Evolutionary conservation across 768 basidiomycete genomes (phyloP), one percentile per base, ranked within the genome.

Genomic region (Russula sp.): DNA sequence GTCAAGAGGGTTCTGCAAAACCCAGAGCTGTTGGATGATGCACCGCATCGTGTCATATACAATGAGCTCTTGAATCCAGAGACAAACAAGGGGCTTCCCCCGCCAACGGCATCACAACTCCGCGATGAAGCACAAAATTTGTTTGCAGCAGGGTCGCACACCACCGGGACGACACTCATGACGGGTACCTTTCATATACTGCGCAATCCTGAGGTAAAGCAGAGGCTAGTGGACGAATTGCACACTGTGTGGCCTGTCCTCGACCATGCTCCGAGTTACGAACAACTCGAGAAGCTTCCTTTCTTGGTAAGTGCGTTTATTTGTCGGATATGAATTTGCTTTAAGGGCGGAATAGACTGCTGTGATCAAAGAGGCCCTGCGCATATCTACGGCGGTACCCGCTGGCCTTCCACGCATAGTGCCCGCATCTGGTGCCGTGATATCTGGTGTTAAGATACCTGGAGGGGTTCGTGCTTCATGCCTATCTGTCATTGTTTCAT

Each of bases 251-350:
- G 64, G 64, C 64, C 61, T 24, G 30, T 24, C 24, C 60, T 62
- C 26, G 40, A 56, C 22, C 28, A 57, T 14, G 40, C 55, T 20
- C 64, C 61, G 32, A 22, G 10, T 22, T 65, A 62, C 22, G 55
- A 65, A 57, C 59, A 52, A 0, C 54, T 65, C 11, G 64, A 65
- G 28, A 62, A 32, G 28, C 64, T 65, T 30, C 64, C 64, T 11
- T 63, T 44, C 34, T 26, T 65, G 26, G 64, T 40, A 50, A 62
- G 64, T 65, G 3, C 2, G 2, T 38, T 18, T 14, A 46, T 24
- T 20, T 36, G 4, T 36, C 8, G 5, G 20, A 16, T 13, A 14
- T 6, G 32, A 6, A 4, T 40, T 32, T n/a, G 14, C 13, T 3
- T 32, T 32, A 20, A 56, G 11, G 6, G 44, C 16, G 13, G 38